These are phyloP conservation scores for Xylariaceae sp. DNA, from an alignment of 2,329 filamentous ascomycete species.

Conservation along the genomic window DNA sequence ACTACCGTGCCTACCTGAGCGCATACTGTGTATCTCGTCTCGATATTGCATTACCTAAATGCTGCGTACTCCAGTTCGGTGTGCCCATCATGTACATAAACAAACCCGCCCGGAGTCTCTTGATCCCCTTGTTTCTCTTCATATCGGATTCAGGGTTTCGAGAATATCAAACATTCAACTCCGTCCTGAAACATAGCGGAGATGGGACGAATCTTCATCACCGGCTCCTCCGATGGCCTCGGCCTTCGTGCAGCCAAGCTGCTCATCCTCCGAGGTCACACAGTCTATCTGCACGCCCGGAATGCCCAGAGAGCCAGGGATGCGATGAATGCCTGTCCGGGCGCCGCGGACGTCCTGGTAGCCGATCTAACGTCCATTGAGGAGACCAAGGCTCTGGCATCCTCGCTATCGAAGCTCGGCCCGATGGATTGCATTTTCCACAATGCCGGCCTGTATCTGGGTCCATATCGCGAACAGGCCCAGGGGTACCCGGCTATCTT, in stretches of 20 bases:
- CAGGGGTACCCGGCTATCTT: conserved; percentile 44
- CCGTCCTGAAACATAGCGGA: not conserved
- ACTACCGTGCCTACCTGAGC: too few relatives aligned
- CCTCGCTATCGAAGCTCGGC: conserved; percentile 46
- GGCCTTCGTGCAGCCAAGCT: conserved; percentile 48
- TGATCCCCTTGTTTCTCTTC: not conserved
- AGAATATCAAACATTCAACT: not conserved
- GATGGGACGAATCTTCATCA: conserved; percentile 38
- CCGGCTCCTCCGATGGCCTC: conserved; percentile 55
- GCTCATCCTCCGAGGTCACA: conserved; percentile 48
- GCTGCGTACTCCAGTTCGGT: too few relatives aligned
- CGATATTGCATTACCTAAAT: too few relatives aligned
- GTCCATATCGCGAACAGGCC: conserved; percentile 36
- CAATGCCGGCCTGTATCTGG: conserved; percentile 48
- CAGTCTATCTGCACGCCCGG: conserved; percentile 54
- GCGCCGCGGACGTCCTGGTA: conserved; percentile 47
- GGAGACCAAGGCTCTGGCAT: conserved; percentile 48
- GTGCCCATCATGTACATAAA: too few relatives aligned
- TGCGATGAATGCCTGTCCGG: conserved; percentile 44
- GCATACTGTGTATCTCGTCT: not conserved
- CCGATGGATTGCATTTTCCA: conserved; percentile 54
- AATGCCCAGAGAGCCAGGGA: conserved; percentile 49
- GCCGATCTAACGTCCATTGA: conserved; percentile 49
- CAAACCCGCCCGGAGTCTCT: not conserved
- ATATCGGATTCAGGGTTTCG: not conserved